Conservation (phyloP, 2,329 filamentous ascomycete genomes). For the Colletotrichum lupini region DNA sequence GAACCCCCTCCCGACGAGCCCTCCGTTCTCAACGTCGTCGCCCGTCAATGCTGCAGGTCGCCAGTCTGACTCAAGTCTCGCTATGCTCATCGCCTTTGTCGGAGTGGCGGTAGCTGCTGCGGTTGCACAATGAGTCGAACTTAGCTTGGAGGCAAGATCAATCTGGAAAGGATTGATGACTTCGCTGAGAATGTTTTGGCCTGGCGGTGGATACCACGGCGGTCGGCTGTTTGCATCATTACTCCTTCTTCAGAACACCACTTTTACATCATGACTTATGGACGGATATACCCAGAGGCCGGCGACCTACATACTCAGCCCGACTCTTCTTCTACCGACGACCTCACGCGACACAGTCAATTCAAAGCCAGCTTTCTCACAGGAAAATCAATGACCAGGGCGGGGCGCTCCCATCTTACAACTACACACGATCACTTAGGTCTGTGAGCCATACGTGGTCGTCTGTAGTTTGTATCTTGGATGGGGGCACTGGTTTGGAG, state of each 20-base stretch:
- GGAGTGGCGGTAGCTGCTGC: neutral
- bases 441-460: too few relatives aligned
- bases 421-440: neutral
- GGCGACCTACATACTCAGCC: conserved; percentile 34
- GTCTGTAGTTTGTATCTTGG: neutral
- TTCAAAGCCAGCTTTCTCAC: neutral
- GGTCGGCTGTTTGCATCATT: too few relatives aligned
- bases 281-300: conserved; percentile 34
- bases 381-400: neutral
- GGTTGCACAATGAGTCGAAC: neutral
- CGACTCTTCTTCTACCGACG: conserved; percentile 24
- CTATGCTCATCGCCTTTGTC: neutral
- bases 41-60: conserved; percentile 20
- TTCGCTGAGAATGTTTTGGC: neutral
- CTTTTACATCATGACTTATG: conserved; percentile 13
- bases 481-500: fast-evolving
- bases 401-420: neutral
- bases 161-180: neutral
- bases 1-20: conserved; percentile 9
- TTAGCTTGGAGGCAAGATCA: neutral
- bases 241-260: neutral
- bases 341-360: neutral
- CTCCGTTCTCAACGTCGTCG: conserved; percentile 19
- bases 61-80: neutral
- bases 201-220: neutral